phyloP scores from a whole-genome alignment of 2,329 filamentous ascomycete species.

The Colletotrichum navitas region DNA sequence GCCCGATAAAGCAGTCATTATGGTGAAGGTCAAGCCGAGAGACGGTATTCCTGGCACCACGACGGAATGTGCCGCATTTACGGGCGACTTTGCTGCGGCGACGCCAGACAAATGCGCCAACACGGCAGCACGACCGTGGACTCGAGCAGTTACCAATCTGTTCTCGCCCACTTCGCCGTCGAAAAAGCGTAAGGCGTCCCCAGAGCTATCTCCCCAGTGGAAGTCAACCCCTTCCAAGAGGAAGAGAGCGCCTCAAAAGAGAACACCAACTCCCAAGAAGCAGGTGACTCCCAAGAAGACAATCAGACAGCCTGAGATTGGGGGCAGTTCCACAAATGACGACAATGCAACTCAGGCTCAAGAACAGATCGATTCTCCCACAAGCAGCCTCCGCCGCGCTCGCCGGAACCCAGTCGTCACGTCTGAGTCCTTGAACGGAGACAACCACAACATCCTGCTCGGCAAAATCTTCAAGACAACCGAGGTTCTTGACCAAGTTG shows the following conservation, averaged over 20 bases:
- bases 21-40: too few species aligned
- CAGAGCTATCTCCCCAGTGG: not conserved
- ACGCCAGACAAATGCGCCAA: not conserved
- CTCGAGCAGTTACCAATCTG: not conserved
- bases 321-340: not conserved
- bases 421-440: not conserved
- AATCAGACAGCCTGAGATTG: accelerated
- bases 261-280: not conserved
- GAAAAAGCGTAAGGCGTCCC: not conserved
- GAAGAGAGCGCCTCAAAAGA: not conserved
- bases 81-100: accelerated
- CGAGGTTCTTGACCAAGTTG: not conserved
- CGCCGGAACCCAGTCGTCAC: not conserved
- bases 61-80: not conserved
- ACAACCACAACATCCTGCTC: not conserved
- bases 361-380: not conserved
- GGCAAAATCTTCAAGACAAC: not conserved
- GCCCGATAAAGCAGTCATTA: too few species aligned
- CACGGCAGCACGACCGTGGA: not conserved
- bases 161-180: not conserved
- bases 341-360: too few species aligned
- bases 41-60: too few species aligned
- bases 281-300: not conserved
- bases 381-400: not conserved
- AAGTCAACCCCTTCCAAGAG: not conserved